These are phyloP conservation scores for Teunomyces pallodes DNA, from an alignment of 805 yeast genomes.

Conservation along the genomic window DNA sequence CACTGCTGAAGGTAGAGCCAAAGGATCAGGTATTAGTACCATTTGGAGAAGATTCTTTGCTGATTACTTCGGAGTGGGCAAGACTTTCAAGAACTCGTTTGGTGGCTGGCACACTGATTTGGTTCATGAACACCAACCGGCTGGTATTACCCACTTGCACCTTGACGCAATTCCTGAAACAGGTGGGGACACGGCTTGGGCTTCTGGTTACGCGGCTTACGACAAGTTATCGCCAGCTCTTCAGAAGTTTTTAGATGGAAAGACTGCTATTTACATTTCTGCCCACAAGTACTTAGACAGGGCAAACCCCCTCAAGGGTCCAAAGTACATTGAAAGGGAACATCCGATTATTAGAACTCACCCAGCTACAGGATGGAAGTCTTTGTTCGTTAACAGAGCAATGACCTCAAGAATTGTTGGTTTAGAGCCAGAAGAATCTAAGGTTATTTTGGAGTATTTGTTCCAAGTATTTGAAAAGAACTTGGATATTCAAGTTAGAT, in stretches of 20 bases:
- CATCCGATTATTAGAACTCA: conserved; percentile 65
- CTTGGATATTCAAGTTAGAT: conserved; percentile 55
- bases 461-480: conserved; percentile 47
- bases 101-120: conserved; percentile 51
- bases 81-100: background rate
- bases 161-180: conserved; percentile 47
- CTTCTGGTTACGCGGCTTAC: conserved; percentile 53
- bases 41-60: conserved; percentile 9
- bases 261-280: conserved; percentile 39
- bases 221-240: conserved; percentile 51
- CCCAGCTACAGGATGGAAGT: conserved; percentile 64
- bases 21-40: conserved; percentile 7
- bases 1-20: conserved; percentile 3
- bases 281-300: conserved; percentile 45
- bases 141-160: conserved; percentile 54
- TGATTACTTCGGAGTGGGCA: conserved; percentile 4
- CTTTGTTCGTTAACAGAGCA: conserved; percentile 51
- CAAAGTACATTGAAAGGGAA: conserved; percentile 48
- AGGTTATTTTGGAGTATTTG: conserved; percentile 45
- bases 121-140: conserved; percentile 55
- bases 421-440: conserved; percentile 49
- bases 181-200: conserved; percentile 58
- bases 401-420: conserved; percentile 54
- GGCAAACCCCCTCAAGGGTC: conserved; percentile 46
- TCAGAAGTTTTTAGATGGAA: conserved; percentile 44